Base-by-base conservation (phyloP, 208 protist genomes). In the Acanthamoeba polyphaga region DNA sequence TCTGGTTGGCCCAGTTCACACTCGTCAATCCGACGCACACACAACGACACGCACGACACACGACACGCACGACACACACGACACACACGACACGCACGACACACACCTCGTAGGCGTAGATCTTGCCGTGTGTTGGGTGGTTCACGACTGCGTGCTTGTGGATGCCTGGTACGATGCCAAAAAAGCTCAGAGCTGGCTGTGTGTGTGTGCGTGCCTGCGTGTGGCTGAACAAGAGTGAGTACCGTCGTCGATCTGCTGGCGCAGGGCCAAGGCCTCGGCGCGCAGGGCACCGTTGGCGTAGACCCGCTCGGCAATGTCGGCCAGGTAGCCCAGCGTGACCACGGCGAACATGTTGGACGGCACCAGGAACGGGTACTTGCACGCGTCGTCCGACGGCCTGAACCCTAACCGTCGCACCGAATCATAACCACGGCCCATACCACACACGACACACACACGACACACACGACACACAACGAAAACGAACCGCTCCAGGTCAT, bases 21-120 rank as follows among this genome's bases (percentile, higher is more conserved):
- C 24, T 62, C 34, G 2, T 27, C 72, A 9, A 89, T 89, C 34
- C 7, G 24, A 5, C 82, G 24, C 10, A 8, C n/a, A 53, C 10
- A 10, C 2, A 0, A 17, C 49, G 51, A 8, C n/a, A 53, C 10
- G 13, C 49, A 60, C 53, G 53, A 0, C 53, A 58, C 53, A 58
- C 53, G 53, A 2, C 53, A 17, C 53, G 12, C 53, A 5, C 17
- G 51, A 55, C 51, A 10, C 51, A 55, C 53, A 58, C 53, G 5
- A 12, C 8, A 13, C 19, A 80, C 34, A 38, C 32, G 60, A 3
- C 10, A 85, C 15, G 29, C 6, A 1, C 3, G 5, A 15, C 22
- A 19, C 27, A 32, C 88, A 95, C 94, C 85, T 96, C 96, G 66
- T 96, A 96, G 46, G 96, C 96, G 95, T 94, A 96, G 7, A 96